Conservation (phyloP, 768 basidiomycete species). For the Podaxis rugospora region DNA sequence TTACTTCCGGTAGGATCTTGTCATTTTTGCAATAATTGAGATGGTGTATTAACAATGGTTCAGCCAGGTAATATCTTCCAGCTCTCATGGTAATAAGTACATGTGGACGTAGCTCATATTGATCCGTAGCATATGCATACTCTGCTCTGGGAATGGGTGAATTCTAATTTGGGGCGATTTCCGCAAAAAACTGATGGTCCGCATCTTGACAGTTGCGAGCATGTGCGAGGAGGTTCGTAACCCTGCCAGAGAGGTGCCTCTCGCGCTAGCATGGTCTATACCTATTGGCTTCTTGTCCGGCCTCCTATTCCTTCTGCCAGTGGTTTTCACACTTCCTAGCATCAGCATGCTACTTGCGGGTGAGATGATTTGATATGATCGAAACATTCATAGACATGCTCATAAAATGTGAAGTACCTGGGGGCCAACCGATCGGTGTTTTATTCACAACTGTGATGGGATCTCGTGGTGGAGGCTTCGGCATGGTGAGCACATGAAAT, state of each 20-base stretch:
- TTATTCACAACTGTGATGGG: conserved; percentile 63
- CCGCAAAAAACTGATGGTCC: background rate
- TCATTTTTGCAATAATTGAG: background rate
- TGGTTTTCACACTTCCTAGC: conserved; percentile 62
- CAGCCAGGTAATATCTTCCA: conserved; percentile 27
- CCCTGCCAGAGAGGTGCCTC: conserved; percentile 49
- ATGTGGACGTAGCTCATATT: background rate
- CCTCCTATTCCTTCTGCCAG: conserved; percentile 53
- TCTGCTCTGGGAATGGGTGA: conserved; percentile 61
- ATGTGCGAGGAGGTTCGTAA: conserved; percentile 68
- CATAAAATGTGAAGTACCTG: conserved; percentile 34
- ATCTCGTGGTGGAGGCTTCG: conserved; percentile 56
- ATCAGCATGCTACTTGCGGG: conserved; percentile 47
- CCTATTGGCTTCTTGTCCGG: conserved; percentile 50
- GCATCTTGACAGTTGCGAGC: conserved; percentile 40
- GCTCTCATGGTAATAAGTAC: background rate
- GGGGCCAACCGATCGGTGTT: conserved; percentile 60
- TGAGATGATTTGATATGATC: conserved; percentile 18
- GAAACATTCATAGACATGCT: background rate
- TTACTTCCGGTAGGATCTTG: conserved; percentile 43
- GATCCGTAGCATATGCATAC: conserved; percentile 42
- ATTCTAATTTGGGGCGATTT: conserved; percentile 4
- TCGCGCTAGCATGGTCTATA: conserved; percentile 49
- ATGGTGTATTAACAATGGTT: background rate
- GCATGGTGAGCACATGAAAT: conserved; percentile 36